These are phyloP conservation scores for Pulveroboletus frians DNA, from an alignment of 768 basidiomycete genomes.

Conservation along the genomic window DNA sequence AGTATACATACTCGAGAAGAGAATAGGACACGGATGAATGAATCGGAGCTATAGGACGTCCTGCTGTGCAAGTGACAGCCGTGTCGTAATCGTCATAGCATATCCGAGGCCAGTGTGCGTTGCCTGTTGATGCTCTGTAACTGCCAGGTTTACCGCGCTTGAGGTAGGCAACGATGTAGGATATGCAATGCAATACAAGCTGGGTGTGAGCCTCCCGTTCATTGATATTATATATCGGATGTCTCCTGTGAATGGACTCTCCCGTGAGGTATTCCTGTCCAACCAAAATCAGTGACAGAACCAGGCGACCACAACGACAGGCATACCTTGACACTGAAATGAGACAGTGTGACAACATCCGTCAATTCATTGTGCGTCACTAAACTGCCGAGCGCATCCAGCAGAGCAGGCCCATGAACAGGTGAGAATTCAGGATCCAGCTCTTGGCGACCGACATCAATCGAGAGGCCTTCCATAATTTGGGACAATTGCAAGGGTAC, in stretches of 20 bases:
- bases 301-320: too few relatives aligned
- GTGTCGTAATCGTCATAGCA: too few relatives aligned
- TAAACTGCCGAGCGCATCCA: slow-evolving; percentile 2
- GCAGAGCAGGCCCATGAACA: not conserved
- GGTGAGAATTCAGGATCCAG: not conserved
- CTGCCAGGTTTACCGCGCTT: too few relatives aligned
- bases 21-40: not conserved
- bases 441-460: not conserved
- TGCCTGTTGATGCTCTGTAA: too few relatives aligned
- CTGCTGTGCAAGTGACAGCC: not conserved
- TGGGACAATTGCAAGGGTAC: slow-evolving; percentile 1
- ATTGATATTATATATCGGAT: not conserved
- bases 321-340: slow-evolving; percentile 13
- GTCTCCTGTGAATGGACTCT: not conserved
- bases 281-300: not conserved
- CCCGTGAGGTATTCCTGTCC: slow-evolving; percentile 6
- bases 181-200: slow-evolving; percentile 5
- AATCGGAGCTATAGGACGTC: not conserved
- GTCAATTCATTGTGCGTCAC: slow-evolving; percentile 1
- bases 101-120: too few relatives aligned
- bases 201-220: not conserved
- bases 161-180: slow-evolving; percentile 1
- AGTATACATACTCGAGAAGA: not conserved
- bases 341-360: slow-evolving; percentile 5
- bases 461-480: slow-evolving; percentile 2